Conservation (phyloP, 371 early-diverging fungal species). For the Mucor circinelloides region DNA sequence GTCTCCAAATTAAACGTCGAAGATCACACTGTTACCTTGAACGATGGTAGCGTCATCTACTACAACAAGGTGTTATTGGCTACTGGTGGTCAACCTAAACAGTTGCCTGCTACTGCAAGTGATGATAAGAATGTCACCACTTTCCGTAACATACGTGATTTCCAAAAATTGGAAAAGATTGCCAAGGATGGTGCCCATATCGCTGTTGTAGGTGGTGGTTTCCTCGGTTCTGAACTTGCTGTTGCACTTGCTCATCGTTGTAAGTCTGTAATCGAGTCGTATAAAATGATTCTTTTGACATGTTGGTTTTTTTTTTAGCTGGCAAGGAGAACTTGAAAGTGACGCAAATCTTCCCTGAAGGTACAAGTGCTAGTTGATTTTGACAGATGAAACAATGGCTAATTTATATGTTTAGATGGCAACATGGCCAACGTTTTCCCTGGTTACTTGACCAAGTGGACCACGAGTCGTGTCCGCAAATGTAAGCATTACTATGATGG, state of each 20-base stretch:
- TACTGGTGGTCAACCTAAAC: slow-evolving; percentile 73
- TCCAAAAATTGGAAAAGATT: slow-evolving; percentile 53
- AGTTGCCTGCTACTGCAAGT: slow-evolving; percentile 40
- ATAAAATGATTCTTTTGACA: background rate
- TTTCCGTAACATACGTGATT: slow-evolving; percentile 70
- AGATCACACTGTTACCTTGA: slow-evolving; percentile 60
- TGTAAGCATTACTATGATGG: slow-evolving; percentile 24
- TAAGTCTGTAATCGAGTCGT: slow-evolving; percentile 13
- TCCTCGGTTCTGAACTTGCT: slow-evolving; percentile 76
- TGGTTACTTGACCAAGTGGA: slow-evolving; percentile 72
- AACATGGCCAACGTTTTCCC: slow-evolving; percentile 80
- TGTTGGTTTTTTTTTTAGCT: slow-evolving; percentile 20
- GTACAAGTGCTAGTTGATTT: slow-evolving; percentile 14
- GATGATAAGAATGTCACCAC: slow-evolving; percentile 53
- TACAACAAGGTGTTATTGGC: slow-evolving; percentile 76
- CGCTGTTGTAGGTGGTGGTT: slow-evolving; percentile 77
- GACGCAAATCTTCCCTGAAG: slow-evolving; percentile 76
- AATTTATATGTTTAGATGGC: slow-evolving; percentile 39
- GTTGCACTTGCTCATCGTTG: slow-evolving; percentile 66
- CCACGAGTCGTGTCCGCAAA: slow-evolving; percentile 60
- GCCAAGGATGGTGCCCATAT: slow-evolving; percentile 59
- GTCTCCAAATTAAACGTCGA: slow-evolving; percentile 66
- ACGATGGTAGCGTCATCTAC: slow-evolving; percentile 59
- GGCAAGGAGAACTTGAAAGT: slow-evolving; percentile 57
- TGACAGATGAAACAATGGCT: background rate